A percentile compares a stretch with the other conserved stretches of the same genome.
These are phyloP conservation scores for Colletotrichum zoysiae DNA, from an alignment of 2,329 filamentous ascomycete genomes.

Conservation along the genomic window DNA sequence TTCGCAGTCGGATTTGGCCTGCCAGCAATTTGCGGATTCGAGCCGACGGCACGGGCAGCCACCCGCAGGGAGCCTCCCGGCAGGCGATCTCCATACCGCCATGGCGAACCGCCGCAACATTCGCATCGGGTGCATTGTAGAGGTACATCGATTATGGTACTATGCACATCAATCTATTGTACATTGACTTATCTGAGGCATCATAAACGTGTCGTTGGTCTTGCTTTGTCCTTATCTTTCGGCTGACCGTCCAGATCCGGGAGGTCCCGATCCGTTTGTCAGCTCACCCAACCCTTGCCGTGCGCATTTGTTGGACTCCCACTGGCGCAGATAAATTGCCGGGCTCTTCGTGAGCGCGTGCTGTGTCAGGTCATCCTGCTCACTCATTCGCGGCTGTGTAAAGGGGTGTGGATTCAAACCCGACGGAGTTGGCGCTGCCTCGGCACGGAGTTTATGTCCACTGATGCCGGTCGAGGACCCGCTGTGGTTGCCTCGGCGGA, in stretches of 20 bases:
- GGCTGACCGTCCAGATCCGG: conserved; percentile 17
- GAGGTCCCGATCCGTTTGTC: conserved; percentile 19
- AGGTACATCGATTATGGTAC: too few relatives aligned
- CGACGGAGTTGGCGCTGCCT: conserved; percentile 38
- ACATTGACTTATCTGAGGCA: too few relatives aligned
- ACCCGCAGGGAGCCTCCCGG: conserved; percentile 17
- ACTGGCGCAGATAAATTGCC: conserved; percentile 2
- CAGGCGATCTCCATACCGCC: not conserved
- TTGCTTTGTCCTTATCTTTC: conserved; percentile 16
- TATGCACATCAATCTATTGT: too few relatives aligned
- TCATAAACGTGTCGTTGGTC: not conserved
- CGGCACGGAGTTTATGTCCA: conserved; percentile 32
- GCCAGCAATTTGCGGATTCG: conserved; percentile 17
- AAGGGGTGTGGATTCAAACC: conserved; percentile 24
- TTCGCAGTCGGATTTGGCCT: conserved; percentile 21
- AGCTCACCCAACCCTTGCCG: not conserved
- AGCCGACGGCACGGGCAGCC: conserved; percentile 32
- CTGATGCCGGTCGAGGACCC: conserved; percentile 23
- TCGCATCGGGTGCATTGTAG: conserved; percentile 5
- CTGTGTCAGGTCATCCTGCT: not conserved
- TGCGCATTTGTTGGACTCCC: not conserved
- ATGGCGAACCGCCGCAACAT: not conserved
- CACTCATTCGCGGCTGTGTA: conserved; percentile 16
- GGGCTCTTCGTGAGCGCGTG: conserved; percentile 14
- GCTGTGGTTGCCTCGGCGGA: conserved; percentile 26